Percentiles rank a stretch among this genome's conserved stretches.
phyloP scores from a whole-genome alignment of 805 yeast species.

The Lipomyces chichibuensis region DNA sequence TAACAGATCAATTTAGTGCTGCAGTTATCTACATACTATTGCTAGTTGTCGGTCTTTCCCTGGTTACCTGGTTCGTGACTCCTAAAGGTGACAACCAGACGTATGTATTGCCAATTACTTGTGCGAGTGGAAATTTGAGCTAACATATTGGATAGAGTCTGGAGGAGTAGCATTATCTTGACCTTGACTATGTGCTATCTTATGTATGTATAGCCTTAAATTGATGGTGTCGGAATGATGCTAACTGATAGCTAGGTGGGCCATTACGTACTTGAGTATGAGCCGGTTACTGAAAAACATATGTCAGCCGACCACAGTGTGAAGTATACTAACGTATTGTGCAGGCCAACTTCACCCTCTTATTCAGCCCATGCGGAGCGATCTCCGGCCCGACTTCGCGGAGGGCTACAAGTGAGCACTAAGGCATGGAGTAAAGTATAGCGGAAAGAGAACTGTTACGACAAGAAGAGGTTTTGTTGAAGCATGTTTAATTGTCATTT shows the following conservation, averaged over 20 bases:
- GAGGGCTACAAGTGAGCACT: conserved; percentile 40
- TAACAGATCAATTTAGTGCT: conserved; percentile 17
- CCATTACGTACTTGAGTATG: conserved; percentile 69
- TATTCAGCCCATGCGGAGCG: conserved; percentile 83
- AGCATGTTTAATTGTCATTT: conserved; percentile 26
- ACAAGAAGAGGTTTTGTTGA: conserved; percentile 12
- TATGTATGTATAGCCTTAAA: conserved; percentile 47
- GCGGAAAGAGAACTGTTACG: conserved; percentile 1
- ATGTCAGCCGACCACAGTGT: not conserved
- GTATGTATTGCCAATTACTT: conserved; percentile 16
- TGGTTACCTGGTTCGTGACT: conserved; percentile 37
- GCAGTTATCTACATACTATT: conserved; percentile 36
- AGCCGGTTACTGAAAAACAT: not conserved
- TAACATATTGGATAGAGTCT: conserved; percentile 27
- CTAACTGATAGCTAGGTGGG: conserved; percentile 52
- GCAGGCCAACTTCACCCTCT: conserved; percentile 75
- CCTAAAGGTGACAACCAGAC: conserved; percentile 40
- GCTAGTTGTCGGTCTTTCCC: conserved; percentile 33
- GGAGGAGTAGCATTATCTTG: conserved; percentile 69
- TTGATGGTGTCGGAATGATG: not conserved
- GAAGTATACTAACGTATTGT: conserved; percentile 19
- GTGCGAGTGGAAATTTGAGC: not conserved
- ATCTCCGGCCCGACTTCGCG: conserved; percentile 76
- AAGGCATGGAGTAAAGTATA: conserved; percentile 25
- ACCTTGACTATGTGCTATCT: conserved; percentile 70